These are phyloP conservation scores for Boletus semigastroideus DNA, from an alignment of 1,284 basidiomycete species.

Conservation along the genomic window DNA sequence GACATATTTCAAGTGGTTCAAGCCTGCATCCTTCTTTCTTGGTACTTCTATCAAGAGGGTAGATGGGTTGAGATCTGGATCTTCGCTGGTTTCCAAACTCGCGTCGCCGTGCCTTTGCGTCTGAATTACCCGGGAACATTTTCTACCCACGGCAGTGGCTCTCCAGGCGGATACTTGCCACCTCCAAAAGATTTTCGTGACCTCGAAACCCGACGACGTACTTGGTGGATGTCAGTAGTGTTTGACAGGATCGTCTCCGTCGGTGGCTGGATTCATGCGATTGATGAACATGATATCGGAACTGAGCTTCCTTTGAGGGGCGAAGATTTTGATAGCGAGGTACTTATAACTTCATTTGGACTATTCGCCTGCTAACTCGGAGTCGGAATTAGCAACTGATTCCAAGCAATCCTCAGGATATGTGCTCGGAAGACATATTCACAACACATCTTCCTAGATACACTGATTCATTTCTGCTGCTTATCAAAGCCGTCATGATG, in stretches of 20 bases:
- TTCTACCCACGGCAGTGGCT: constrained; percentile 60
- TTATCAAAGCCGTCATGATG: constrained; percentile 78
- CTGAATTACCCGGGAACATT: constrained; percentile 82
- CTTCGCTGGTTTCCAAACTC: constrained; percentile 80
- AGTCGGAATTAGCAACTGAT: constrained; percentile 45
- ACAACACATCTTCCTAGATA: constrained; percentile 68
- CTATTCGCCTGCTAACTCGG: constrained; percentile 9
- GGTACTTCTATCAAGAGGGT: constrained; percentile 87
- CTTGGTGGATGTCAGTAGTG: constrained; percentile 86
- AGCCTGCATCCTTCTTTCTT: constrained; percentile 78
- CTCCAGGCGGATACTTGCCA: constrained; percentile 74
- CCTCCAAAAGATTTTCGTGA: constrained; percentile 73
- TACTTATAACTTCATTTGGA: constrained; percentile 31
- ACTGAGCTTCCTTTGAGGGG: constrained; percentile 75
- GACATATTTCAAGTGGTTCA: constrained; percentile 84
- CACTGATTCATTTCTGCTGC: constrained; percentile 74
- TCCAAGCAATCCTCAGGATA: constrained; percentile 69
- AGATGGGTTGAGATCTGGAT: constrained; percentile 91
- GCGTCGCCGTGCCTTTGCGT: constrained; percentile 78
- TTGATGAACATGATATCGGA: constrained; percentile 77
- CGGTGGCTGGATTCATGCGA: constrained; percentile 84
- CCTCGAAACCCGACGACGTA: constrained; percentile 70
- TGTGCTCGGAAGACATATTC: constrained; percentile 61
- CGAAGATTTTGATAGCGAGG: constrained; percentile 72
- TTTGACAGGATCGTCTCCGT: constrained; percentile 83